Conservation (phyloP, 306 rosid genomes). For the Cicer bijugum region DNA sequence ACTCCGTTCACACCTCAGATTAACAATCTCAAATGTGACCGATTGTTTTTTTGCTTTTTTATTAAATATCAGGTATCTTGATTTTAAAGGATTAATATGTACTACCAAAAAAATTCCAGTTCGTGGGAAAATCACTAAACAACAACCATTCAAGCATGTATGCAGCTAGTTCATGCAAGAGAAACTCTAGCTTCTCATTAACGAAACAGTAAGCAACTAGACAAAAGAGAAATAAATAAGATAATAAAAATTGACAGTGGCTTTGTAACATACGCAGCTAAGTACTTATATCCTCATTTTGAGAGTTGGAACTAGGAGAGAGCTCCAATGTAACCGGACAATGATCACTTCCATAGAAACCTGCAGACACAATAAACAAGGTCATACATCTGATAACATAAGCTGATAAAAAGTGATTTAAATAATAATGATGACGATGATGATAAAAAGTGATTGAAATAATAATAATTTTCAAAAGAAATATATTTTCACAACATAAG, state of each 20-base stretch:
- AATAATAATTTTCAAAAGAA: background rate
- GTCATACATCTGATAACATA: conserved; percentile 14
- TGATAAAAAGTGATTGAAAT: background rate
- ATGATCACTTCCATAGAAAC: conserved; percentile 94
- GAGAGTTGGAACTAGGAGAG: conserved; percentile 52
- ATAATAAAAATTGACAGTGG: background rate
- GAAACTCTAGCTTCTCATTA: conserved; percentile 21
- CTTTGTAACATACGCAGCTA: conserved; percentile 19
- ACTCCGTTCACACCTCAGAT: background rate
- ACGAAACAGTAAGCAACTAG: conserved; percentile 35
- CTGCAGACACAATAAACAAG: conserved; percentile 55
- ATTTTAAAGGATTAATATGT: conserved; percentile 8
- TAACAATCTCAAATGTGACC: background rate
- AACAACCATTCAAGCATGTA: background rate
- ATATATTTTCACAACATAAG: background rate
- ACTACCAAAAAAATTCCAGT: background rate
- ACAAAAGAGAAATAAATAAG: background rate
- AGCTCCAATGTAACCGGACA: conserved; percentile 89
- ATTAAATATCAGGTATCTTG: background rate
- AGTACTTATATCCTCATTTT: conserved; percentile 45
- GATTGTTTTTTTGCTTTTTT: background rate
- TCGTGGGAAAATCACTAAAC: conserved; percentile 5
- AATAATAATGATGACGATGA: background rate
- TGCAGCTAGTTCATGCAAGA: conserved; percentile 16
- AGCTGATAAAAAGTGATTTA: background rate